These are phyloP conservation scores for Talaromyces sp. DNA, from an alignment of 2,329 filamentous ascomycete genomes.

Conservation along the genomic window DNA sequence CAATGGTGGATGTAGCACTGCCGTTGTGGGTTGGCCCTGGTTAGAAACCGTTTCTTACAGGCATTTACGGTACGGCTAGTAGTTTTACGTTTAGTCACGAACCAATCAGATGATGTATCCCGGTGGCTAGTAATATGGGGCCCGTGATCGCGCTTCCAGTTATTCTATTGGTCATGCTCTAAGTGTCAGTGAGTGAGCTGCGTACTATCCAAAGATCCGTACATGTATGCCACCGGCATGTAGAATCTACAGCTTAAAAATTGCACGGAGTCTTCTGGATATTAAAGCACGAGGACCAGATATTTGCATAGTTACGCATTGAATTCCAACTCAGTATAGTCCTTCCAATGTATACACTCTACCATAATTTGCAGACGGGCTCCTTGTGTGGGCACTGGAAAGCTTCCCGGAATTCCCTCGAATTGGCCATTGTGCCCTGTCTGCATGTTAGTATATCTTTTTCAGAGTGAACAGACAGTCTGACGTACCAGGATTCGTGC, in stretches of 20 bases:
- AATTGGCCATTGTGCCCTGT: slow-evolving; percentile 63
- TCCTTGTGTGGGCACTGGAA: slow-evolving; percentile 65
- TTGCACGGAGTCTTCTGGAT: not conserved
- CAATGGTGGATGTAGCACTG: not conserved
- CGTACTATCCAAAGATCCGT: too few species aligned
- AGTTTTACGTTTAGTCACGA: not conserved
- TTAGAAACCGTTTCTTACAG: not conserved
- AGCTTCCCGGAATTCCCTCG: slow-evolving; percentile 63
- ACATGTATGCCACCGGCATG: not conserved
- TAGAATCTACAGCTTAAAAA: not conserved
- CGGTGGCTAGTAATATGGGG: not conserved
- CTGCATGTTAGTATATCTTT: slow-evolving; percentile 8
- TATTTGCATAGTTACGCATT: not conserved
- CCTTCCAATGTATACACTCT: slow-evolving; percentile 20
- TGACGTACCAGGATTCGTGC: slow-evolving; percentile 49
- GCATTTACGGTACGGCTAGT: not conserved
- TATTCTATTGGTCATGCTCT: not conserved
- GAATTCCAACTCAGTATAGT: not conserved
- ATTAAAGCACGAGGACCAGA: not conserved
- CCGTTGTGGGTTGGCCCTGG: not conserved
- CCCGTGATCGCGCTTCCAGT: not conserved
- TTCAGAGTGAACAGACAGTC: not conserved
- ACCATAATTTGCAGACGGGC: slow-evolving; percentile 70
- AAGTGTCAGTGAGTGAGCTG: too few species aligned
- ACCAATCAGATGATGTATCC: not conserved